Evolutionary conservation across 1,139 yeast species (phyloP).

Genomic region (Candida glucosophila): DNA sequence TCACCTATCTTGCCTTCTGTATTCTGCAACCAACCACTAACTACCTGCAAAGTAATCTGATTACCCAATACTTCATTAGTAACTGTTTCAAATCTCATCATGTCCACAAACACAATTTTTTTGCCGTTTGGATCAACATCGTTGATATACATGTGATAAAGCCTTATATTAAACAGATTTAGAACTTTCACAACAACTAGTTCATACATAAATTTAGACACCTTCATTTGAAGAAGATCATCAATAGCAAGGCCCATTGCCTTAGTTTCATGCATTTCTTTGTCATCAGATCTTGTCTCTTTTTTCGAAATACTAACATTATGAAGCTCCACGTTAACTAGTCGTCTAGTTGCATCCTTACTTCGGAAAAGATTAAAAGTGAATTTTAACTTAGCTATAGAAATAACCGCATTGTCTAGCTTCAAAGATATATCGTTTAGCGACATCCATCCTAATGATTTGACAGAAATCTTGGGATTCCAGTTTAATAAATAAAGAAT

Average conservation of each 20-base stretch:
- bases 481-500: slow-evolving; percentile 17
- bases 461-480: slow-evolving; percentile 26
- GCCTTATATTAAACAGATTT: slow-evolving; percentile 24
- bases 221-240: slow-evolving; percentile 3
- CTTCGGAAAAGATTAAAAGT: slow-evolving; percentile 19
- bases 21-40: slow-evolving; percentile 24
- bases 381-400: slow-evolving; percentile 16
- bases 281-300: background rate
- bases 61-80: slow-evolving; percentile 13
- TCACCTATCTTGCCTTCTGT: slow-evolving; percentile 8
- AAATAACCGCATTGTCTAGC: slow-evolving; percentile 9
- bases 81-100: slow-evolving; percentile 19
- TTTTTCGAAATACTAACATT: slow-evolving; percentile 15
- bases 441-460: slow-evolving; percentile 30
- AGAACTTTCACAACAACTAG: slow-evolving; percentile 11
- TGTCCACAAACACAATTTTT: slow-evolving; percentile 18
- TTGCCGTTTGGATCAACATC: slow-evolving; percentile 11
- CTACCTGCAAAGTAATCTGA: slow-evolving; percentile 15
- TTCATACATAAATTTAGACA: slow-evolving; percentile 7
- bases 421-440: slow-evolving; percentile 20
- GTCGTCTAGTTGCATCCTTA: slow-evolving; percentile 22
- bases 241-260: background rate
- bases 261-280: background rate
- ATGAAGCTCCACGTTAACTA: slow-evolving; percentile 21
- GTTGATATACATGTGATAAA: slow-evolving; percentile 16